Percentiles rank a stretch among this genome's conserved stretches.
phyloP scores from a whole-genome alignment of 495 filamentous ascomycete species.

The Penicillium antarcticum region DNA sequence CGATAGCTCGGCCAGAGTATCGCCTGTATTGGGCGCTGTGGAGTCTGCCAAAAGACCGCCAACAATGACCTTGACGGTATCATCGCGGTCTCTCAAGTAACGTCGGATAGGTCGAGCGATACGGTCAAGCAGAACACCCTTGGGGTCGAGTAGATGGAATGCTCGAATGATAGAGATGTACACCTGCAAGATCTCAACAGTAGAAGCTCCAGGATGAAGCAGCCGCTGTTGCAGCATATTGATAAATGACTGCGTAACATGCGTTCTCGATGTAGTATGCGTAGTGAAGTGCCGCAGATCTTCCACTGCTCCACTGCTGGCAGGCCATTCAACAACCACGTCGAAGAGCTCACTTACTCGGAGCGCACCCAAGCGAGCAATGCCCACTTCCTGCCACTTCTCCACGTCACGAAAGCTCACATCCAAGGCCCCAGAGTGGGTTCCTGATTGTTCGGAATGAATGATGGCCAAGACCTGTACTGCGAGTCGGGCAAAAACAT shows the following conservation, averaged over 20 bases:
- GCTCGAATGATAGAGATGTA: constrained; percentile 92
- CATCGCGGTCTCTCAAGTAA: constrained; percentile 90
- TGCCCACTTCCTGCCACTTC: constrained; percentile 77
- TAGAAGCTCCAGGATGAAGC: constrained; percentile 85
- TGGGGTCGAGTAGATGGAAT: constrained; percentile 85
- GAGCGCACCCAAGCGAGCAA: constrained; percentile 73
- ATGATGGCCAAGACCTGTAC: constrained; percentile 59
- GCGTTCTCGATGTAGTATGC: constrained; percentile 50
- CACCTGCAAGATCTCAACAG: constrained; percentile 78
- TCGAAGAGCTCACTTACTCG: constrained; percentile 84
- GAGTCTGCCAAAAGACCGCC: constrained; percentile 74
- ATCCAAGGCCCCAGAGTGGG: constrained; percentile 22
- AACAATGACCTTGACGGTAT: constrained; percentile 85
- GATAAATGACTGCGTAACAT: constrained; percentile 72
- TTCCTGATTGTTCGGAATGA: constrained; percentile 24
- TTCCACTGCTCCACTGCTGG: constrained; percentile 74
- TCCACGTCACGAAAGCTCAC: constrained; percentile 61
- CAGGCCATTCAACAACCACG: constrained; percentile 81
- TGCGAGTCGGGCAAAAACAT: constrained; percentile 62
- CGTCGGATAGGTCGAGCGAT: constrained; percentile 78
- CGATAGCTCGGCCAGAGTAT: constrained; percentile 71
- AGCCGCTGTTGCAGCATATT: constrained; percentile 65
- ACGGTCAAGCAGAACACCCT: constrained; percentile 84
- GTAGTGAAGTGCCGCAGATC: constrained; percentile 66
- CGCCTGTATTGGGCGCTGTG: constrained; percentile 44